phyloP scores from a whole-genome alignment of 768 basidiomycete species.

The Russula sp. region DNA sequence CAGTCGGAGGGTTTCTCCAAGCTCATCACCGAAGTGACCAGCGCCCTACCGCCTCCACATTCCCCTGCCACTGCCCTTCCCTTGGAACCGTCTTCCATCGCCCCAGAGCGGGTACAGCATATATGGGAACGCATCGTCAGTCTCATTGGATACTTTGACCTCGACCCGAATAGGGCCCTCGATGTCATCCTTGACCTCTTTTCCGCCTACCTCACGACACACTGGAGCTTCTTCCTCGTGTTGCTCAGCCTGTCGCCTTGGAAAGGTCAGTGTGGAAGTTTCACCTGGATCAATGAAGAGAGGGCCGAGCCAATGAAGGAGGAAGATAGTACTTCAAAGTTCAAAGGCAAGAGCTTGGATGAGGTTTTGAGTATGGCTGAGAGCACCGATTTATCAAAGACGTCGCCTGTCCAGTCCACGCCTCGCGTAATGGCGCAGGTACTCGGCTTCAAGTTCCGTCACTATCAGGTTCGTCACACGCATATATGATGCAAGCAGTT shows the following conservation, averaged over 20 bases:
- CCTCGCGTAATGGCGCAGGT: conserved; percentile 80
- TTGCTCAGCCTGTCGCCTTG: conserved; percentile 86
- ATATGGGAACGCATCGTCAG: conserved; percentile 84
- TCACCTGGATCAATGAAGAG: conserved; percentile 16
- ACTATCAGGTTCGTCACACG: conserved; percentile 64
- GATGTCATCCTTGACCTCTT: conserved; percentile 93
- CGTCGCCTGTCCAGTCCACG: conserved; percentile 29
- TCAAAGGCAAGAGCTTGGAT: conserved; percentile 56
- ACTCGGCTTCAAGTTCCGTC: conserved; percentile 94
- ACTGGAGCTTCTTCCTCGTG: conserved; percentile 85
- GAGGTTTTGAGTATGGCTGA: conserved; percentile 59
- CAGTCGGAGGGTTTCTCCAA: conserved; percentile 98
- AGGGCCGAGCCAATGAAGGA: conserved; percentile 7
- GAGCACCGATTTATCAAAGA: conserved; percentile 16
- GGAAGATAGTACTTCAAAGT: conserved; percentile 31
- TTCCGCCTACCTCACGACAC: conserved; percentile 70
- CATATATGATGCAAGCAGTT: conserved; percentile 2
- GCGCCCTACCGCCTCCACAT: conserved; percentile 70
- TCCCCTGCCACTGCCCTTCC: conserved; percentile 60
- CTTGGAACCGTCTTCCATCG: conserved; percentile 48
- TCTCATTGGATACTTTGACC: conserved; percentile 92
- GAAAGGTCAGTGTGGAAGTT: conserved; percentile 30
- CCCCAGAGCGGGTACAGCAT: conserved; percentile 57
- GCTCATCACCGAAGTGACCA: conserved; percentile 76
- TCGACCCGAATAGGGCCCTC: conserved; percentile 90